Evolutionary conservation across 2,329 filamentous ascomycete genomes (phyloP), one percentile per base, ranked within the genome.

Genomic region (Pseudocercospora cruenta): DNA sequence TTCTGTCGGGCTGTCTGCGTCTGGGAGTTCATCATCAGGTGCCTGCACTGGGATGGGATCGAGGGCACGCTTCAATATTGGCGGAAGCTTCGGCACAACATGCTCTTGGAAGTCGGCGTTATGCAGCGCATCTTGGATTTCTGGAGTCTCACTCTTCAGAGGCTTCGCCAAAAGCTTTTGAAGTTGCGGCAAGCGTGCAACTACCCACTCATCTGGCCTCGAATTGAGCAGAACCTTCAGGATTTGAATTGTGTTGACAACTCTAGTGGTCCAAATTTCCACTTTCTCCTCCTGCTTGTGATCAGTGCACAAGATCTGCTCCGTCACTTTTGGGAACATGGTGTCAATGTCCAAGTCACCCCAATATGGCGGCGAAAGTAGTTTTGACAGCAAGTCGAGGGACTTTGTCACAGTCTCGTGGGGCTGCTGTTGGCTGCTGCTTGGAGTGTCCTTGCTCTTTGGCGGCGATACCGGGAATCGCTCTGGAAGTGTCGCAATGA

Each of bases 171-270:
- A 81, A 12, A 98, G 87, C 76, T 93, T 96, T 77, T 97, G 93
- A 28, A 98, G 85, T 28, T 88, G 83, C 0, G 90, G 80, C 72
- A 96, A 86, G 70, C 93, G 92, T 73, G 88, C 88, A 60, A 93
- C 81, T 43, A 98, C 90, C 95, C 95, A 99, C 2, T 97, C 92
- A 74, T 97, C 90, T 0, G 91, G 84, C 78, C 97, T 96, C 69
- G 90, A 89, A 73, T 95, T 93, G 66, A 98, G 84, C 57, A 99
- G 89, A 66, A 97, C 91, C 57, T 94, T 91, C 67, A 99, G 84
- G 47, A 98, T 91, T 77, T 98, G 94, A 14, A 99, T 85, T 1
- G 94, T 93, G 77, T 99, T 99, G 80, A 99, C 88, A 79, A 97
- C 94, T 69, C 90, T 90, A 0, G 92, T 96, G 49, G 91, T 86